These are phyloP conservation scores for Malassezia equina DNA, from an alignment of 1,284 basidiomycete species.

Conservation along the genomic window DNA sequence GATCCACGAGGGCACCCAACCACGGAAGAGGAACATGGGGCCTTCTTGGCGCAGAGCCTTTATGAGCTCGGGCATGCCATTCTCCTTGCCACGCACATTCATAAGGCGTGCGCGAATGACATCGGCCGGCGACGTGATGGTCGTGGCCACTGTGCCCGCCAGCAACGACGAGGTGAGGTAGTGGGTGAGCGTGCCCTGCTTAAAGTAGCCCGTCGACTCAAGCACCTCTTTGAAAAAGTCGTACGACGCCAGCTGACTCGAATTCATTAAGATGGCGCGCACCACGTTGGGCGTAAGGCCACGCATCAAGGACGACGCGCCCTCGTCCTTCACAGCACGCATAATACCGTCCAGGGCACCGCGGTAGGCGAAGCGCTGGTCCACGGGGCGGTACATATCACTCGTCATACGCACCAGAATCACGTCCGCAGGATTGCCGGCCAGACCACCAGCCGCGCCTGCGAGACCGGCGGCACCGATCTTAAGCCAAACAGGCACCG, in stretches of 20 bases:
- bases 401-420: slow-evolving; percentile 50
- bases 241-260: slow-evolving; percentile 48
- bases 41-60: slow-evolving; percentile 47
- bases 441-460: slow-evolving; percentile 38
- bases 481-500: slow-evolving; percentile 27
- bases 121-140: slow-evolving; percentile 36
- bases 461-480: slow-evolving; percentile 32
- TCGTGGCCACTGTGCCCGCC: slow-evolving; percentile 54
- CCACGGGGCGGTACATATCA: slow-evolving; percentile 44
- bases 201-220: slow-evolving; percentile 46
- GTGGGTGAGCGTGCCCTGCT: slow-evolving; percentile 52
- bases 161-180: slow-evolving; percentile 51
- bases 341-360: slow-evolving; percentile 51
- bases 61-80: slow-evolving; percentile 24
- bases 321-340: slow-evolving; percentile 51
- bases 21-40: slow-evolving; percentile 53
- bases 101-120: slow-evolving; percentile 54
- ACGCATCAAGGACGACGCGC: slow-evolving; percentile 49
- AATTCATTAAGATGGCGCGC: slow-evolving; percentile 54
- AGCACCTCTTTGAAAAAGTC: slow-evolving; percentile 53
- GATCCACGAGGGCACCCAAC: slow-evolving; percentile 55
- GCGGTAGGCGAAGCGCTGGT: slow-evolving; percentile 40
- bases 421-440: slow-evolving; percentile 52
- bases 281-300: slow-evolving; percentile 53
- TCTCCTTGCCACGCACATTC: slow-evolving; percentile 33